A percentile compares a stretch with the other conserved stretches of the same genome.
phyloP scores from a whole-genome alignment of 2,329 filamentous ascomycete species.

The Fusarium multiceps region DNA sequence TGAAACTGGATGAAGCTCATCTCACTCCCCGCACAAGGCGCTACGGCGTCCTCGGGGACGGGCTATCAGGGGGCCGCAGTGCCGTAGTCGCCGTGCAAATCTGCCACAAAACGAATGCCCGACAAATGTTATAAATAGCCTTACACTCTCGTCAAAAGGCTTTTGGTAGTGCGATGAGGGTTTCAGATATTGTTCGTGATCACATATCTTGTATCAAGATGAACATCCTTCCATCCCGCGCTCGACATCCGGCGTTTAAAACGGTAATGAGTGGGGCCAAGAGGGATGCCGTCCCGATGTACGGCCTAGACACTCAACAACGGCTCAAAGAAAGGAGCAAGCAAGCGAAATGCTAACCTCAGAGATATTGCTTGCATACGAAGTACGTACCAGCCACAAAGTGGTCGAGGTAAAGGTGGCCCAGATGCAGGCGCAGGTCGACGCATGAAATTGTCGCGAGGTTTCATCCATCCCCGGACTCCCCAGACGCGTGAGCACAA shows the following conservation, averaged over 20 bases:
- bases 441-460: slow-evolving; percentile 29
- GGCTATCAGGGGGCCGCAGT: slow-evolving; percentile 20
- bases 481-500: slow-evolving; percentile 2
- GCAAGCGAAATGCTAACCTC: slow-evolving; percentile 2
- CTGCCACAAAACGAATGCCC: background rate
- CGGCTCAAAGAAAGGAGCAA: slow-evolving; percentile 14
- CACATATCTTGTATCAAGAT: background rate
- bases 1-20: slow-evolving; percentile 2
- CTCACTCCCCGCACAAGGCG: slow-evolving; percentile 15
- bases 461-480: slow-evolving; percentile 15
- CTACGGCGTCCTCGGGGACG: slow-evolving; percentile 32
- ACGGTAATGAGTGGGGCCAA: slow-evolving; percentile 16
- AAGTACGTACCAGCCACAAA: slow-evolving; percentile 22
- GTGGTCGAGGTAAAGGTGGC: slow-evolving; percentile 8
- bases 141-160: background rate
- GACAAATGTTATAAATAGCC: slow-evolving; percentile 5
- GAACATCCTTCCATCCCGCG: background rate
- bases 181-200: background rate
- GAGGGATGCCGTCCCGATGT: slow-evolving; percentile 10
- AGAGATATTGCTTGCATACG: background rate
- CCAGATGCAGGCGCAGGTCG: slow-evolving; percentile 10
- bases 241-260: slow-evolving; percentile 16
- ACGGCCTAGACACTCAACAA: slow-evolving; percentile 2
- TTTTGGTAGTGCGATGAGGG: background rate
- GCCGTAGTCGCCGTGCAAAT: slow-evolving; percentile 4